These are phyloP conservation scores for Thelonectria olida DNA, from an alignment of 2,329 filamentous ascomycete genomes.

Conservation along the genomic window DNA sequence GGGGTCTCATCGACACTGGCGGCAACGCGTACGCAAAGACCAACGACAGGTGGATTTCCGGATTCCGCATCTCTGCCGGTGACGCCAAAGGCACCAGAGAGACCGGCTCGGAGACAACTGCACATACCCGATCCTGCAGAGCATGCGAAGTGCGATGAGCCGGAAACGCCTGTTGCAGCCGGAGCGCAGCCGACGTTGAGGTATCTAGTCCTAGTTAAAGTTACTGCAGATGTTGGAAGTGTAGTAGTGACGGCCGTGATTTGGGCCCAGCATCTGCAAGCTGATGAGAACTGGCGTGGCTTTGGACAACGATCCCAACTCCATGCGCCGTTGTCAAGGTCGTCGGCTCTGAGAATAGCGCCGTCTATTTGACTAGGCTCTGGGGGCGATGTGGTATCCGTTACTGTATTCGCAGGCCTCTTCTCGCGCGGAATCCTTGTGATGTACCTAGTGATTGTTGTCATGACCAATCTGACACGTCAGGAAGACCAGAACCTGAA, in stretches of 20 bases:
- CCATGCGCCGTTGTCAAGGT: constrained; percentile 19
- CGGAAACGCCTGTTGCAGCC: constrained; percentile 17
- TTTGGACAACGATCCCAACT: constrained; percentile 10
- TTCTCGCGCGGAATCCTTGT: constrained; percentile 1
- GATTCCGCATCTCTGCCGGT: neutral
- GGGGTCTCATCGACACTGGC: constrained; percentile 2
- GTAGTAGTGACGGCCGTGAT: constrained; percentile 24
- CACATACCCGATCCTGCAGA: constrained; percentile 24
- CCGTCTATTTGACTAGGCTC: neutral
- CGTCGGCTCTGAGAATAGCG: constrained; percentile 7
- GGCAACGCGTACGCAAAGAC: constrained; percentile 27
- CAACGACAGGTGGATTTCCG: neutral
- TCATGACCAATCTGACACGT: constrained; percentile 20
- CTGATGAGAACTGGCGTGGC: constrained; percentile 26
- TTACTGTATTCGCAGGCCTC: neutral
- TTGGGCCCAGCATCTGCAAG: constrained; percentile 27
- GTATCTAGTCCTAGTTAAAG: constrained; percentile 20
- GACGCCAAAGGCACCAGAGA: neutral
- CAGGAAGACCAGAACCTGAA: constrained; percentile 6
- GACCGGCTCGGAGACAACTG: constrained; percentile 26
- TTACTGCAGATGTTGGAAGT: constrained; percentile 22
- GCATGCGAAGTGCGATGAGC: constrained; percentile 26
- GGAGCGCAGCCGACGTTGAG: constrained; percentile 25
- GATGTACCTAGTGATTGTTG: constrained; percentile 23
- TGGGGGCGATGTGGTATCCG: neutral